Evolutionary conservation across 1,284 basidiomycete species (phyloP).

Genomic region (Naganishia albida): DNA sequence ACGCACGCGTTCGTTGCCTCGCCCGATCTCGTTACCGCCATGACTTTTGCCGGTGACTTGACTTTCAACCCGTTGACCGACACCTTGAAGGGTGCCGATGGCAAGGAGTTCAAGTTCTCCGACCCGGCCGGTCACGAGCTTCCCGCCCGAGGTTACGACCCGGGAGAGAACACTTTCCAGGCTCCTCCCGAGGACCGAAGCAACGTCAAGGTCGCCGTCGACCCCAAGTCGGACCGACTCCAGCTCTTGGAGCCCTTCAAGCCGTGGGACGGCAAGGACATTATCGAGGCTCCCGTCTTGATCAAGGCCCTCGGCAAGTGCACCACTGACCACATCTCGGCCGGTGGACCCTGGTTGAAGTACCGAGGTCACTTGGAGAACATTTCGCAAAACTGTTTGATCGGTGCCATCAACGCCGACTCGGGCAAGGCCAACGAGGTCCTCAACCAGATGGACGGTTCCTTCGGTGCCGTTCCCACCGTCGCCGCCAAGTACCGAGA

Average conservation of each 20-base stretch:
- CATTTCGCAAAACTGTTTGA: slow-evolving; percentile 97
- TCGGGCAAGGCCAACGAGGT: slow-evolving; percentile 96
- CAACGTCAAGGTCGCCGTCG: slow-evolving; percentile 80
- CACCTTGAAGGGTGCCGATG: slow-evolving; percentile 81
- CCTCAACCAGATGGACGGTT: slow-evolving; percentile 86
- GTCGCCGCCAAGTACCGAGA: slow-evolving; percentile 87
- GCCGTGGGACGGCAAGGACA: slow-evolving; percentile 91
- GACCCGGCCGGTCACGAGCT: slow-evolving; percentile 88
- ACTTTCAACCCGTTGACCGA: slow-evolving; percentile 98
- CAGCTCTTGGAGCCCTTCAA: slow-evolving; percentile 90
- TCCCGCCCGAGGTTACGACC: slow-evolving; percentile 91
- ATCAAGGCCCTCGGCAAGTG: slow-evolving; percentile 99
- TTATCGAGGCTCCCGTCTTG: slow-evolving; percentile 82
- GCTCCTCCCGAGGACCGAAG: slow-evolving; percentile 84
- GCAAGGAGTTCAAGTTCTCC: slow-evolving; percentile 96
- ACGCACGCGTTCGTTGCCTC: slow-evolving; percentile 99
- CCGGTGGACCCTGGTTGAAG: slow-evolving; percentile 98
- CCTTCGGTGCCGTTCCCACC: slow-evolving; percentile 81
- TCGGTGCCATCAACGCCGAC: slow-evolving; percentile 93
- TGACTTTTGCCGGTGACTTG: slow-evolving; percentile 90
- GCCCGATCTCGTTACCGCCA: slow-evolving; percentile 95
- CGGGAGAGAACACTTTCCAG: slow-evolving; percentile 97
- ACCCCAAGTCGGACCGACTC: slow-evolving; percentile 87
- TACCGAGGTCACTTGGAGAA: slow-evolving; percentile 99
- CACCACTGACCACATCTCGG: slow-evolving; percentile 89